Evolutionary conservation across 2,329 filamentous ascomycete genomes (phyloP), one percentile per base, ranked within the genome.

Genomic region (Aureobasidium sp.): DNA sequence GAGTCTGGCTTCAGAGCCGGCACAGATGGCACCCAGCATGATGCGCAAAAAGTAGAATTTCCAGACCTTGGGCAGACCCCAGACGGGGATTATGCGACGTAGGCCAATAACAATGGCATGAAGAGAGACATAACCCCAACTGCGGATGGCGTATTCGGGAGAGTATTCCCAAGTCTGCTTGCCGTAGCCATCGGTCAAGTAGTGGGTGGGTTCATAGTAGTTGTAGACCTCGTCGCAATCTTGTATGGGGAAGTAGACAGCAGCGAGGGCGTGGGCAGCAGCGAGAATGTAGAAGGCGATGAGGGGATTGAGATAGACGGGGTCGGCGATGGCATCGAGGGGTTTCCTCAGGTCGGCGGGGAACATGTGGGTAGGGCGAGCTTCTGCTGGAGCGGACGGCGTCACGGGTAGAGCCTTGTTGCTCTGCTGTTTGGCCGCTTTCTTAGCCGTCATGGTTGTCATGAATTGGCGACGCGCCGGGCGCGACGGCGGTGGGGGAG

Each of bases 161-260:
- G 93, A 96, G 76, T 97, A 99, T 75, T 99, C 94, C 94, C 94
- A 99, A 1, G 94, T 99, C 77, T 99, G 92, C 55, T 97, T 81
- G 42, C 93, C 94, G 71, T 96, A 93, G 68, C 90, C 90, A 78
- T 97, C 91, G 63, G 86, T 88, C 32, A 99, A 83, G 75, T 97
- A 99, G 75, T 99, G 94, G 0, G 92, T 86, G 0, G 94, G 93
- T 70, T 99, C 94, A 91, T 93, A 99, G 79, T 96, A 99, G 74
- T 99, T 99, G 82, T 96, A 99, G 11, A 93, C 93, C 78, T 99
- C 94, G 69, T 99, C 94, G 73, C 94, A 99, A 75, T 99, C 94
- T 73, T 97, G 92, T 66, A 99, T 96, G 0, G 94, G 94, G 2
- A 91, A 87, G 72, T 87, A 93, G 36, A 88, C 70, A 11, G 93